These are phyloP conservation scores for Coniella lustricola DNA, from an alignment of 2,329 filamentous ascomycete genomes.

Conservation along the genomic window DNA sequence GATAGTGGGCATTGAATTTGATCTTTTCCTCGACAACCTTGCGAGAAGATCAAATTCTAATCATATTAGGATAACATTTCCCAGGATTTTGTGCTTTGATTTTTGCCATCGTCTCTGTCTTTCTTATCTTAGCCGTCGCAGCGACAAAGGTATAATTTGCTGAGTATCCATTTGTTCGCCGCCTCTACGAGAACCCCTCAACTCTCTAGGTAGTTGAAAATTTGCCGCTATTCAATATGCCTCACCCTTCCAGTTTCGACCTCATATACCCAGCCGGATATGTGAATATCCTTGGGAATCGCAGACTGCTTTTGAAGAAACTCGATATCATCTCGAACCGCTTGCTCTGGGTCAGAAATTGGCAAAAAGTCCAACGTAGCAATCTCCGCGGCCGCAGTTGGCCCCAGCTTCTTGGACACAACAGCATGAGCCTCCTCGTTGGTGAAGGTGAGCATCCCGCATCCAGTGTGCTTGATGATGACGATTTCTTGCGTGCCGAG, in stretches of 20 bases:
- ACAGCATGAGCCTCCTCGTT: constrained; percentile 49
- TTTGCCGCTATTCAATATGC: constrained; percentile 1
- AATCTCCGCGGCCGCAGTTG: constrained; percentile 40
- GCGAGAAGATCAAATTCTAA: no score
- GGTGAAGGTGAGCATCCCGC: constrained; percentile 67
- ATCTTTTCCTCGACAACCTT: no score
- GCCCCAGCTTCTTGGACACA: constrained; percentile 53
- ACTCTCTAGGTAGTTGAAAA: no score
- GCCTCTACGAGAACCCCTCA: neutral
- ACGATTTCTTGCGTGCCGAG: constrained; percentile 70
- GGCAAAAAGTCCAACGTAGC: constrained; percentile 50
- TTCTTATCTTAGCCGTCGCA: neutral
- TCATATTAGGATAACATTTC: no score
- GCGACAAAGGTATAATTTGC: neutral
- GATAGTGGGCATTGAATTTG: constrained; percentile 27
- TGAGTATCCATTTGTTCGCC: neutral
- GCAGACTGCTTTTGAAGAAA: constrained; percentile 53
- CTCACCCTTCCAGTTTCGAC: constrained; percentile 58
- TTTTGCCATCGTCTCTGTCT: neutral
- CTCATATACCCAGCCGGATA: constrained; percentile 73
- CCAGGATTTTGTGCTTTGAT: neutral
- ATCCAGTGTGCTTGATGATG: constrained; percentile 67
- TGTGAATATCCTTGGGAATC: constrained; percentile 49
- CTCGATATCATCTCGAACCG: constrained; percentile 59
- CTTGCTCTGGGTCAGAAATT: constrained; percentile 56